Conservation (phyloP, 2,329 filamentous ascomycete genomes). For the Neonectria sp. region DNA sequence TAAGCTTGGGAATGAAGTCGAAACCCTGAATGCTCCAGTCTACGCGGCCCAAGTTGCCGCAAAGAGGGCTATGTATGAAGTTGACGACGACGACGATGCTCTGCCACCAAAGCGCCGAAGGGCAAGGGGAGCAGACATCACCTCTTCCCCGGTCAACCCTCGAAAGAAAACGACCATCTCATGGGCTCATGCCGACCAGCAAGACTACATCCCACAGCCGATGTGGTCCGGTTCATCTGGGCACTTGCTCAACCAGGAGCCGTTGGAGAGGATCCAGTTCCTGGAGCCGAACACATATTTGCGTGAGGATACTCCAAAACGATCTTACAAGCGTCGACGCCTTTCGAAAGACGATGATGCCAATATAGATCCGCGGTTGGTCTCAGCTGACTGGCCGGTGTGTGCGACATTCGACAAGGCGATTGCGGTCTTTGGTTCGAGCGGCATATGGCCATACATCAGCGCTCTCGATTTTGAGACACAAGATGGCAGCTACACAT, state of each 20-base stretch:
- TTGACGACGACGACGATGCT: slow-evolving; percentile 36
- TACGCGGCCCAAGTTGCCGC: slow-evolving; percentile 59
- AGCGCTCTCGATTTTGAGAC: slow-evolving; percentile 54
- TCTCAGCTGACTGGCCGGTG: slow-evolving; percentile 11
- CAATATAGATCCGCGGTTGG: slow-evolving; percentile 26
- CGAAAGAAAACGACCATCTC: slow-evolving; percentile 26
- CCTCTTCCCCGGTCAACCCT: slow-evolving; percentile 15
- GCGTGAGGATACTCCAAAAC: slow-evolving; percentile 46
- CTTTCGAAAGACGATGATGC: slow-evolving; percentile 19
- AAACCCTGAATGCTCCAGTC: slow-evolving; percentile 66
- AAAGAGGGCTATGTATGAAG: slow-evolving; percentile 49
- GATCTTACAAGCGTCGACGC: slow-evolving; percentile 17
- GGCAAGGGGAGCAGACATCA: slow-evolving; percentile 22
- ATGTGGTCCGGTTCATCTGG: slow-evolving; percentile 40
- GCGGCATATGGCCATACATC: slow-evolving; percentile 53
- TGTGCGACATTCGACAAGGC: slow-evolving; percentile 39
- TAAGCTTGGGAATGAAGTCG: slow-evolving; percentile 60
- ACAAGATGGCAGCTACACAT: slow-evolving; percentile 56
- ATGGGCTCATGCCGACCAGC: slow-evolving; percentile 31
- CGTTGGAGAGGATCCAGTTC: slow-evolving; percentile 51
- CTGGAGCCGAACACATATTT: slow-evolving; percentile 60
- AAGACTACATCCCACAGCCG: slow-evolving; percentile 30
- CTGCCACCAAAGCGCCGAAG: slow-evolving; percentile 44
- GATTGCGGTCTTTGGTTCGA: slow-evolving; percentile 42
- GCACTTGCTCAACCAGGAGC: slow-evolving; percentile 26